These are phyloP conservation scores for Helianthus tuberosus DNA, from an alignment of 129 eudicot species.

Conservation along the genomic window DNA sequence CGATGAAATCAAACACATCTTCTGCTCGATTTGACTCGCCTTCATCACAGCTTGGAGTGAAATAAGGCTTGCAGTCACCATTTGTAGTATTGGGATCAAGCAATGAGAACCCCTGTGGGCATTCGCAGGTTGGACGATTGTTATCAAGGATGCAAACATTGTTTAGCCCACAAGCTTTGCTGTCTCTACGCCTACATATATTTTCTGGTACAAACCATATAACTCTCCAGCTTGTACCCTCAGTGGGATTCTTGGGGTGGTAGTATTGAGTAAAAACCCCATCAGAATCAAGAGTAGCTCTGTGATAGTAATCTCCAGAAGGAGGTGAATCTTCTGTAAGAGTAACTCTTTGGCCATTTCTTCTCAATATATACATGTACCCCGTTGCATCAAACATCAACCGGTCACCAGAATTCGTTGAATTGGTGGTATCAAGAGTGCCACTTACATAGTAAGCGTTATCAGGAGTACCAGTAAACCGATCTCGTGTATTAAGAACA, in stretches of 20 bases:
- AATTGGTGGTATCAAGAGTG: slow-evolving; percentile 11
- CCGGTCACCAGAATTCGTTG: slow-evolving; percentile 26
- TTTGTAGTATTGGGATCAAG: slow-evolving; percentile 37
- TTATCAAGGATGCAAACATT: slow-evolving; percentile 41
- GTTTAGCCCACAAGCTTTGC: slow-evolving; percentile 59
- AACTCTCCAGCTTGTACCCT: slow-evolving; percentile 9
- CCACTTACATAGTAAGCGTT: slow-evolving; percentile 27
- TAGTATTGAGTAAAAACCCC: slow-evolving; percentile 51
- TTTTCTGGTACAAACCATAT: slow-evolving; percentile 43
- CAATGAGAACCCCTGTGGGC: slow-evolving; percentile 46
- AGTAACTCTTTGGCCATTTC: slow-evolving; percentile 28
- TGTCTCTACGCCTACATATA: slow-evolving; percentile 25
- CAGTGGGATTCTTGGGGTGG: slow-evolving; percentile 24
- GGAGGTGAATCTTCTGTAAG: slow-evolving; percentile 2
- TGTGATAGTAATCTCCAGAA: slow-evolving; percentile 30
- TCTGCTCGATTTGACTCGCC: neutral
- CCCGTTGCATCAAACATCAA: slow-evolving; percentile 40
- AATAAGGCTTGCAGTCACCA: slow-evolving; percentile 49
- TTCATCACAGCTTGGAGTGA: slow-evolving; percentile 33
- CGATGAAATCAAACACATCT: slow-evolving; percentile 18
- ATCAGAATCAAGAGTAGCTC: slow-evolving; percentile 45
- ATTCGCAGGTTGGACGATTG: slow-evolving; percentile 43
- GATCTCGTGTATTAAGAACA: slow-evolving; percentile 32
- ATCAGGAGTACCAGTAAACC: neutral
- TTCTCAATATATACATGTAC: slow-evolving; percentile 25